Percentiles rank a stretch among this genome's conserved stretches.
phyloP scores from a whole-genome alignment of 768 basidiomycete genomes.

The Trametes cubensis region DNA sequence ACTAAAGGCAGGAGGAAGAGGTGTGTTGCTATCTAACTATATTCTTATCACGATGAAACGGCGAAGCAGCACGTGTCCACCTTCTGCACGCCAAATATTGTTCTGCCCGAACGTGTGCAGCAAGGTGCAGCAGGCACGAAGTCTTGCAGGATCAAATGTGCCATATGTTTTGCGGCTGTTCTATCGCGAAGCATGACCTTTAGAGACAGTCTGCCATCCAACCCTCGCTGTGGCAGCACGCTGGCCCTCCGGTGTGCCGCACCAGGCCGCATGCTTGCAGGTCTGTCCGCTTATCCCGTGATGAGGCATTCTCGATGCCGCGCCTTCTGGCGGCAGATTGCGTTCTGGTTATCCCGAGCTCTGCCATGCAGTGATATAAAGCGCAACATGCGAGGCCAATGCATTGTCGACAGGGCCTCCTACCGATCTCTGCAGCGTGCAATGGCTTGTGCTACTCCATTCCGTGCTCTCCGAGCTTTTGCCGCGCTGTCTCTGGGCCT shows the following conservation, averaged over 20 bases:
- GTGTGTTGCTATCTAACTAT: conserved; percentile 22
- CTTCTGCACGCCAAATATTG: conserved; percentile 10
- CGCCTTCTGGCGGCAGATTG: conserved; percentile 6
- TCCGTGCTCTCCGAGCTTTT: conserved; percentile 19
- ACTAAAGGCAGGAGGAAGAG: conserved; percentile 17
- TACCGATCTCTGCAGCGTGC: conserved; percentile 15
- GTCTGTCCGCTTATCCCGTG: conserved; percentile 15
- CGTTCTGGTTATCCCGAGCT: conserved; percentile 8
- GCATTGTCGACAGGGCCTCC: conserved; percentile 13
- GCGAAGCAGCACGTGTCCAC: conserved; percentile 7
- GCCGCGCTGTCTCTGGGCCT: conserved; percentile 22
- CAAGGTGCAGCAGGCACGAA: conserved; percentile 20
- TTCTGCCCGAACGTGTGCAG: conserved; percentile 13
- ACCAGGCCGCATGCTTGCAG: conserved; percentile 18
- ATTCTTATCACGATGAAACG: conserved; percentile 23
- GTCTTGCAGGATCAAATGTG: conserved; percentile 19
- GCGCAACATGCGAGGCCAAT: background rate
- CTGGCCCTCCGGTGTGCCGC: conserved; percentile 13
- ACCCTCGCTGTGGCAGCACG: conserved; percentile 6
- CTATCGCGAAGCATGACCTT: conserved; percentile 21
- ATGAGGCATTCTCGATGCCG: conserved; percentile 14
- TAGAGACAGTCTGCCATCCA: conserved; percentile 4
- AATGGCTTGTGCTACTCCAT: conserved; percentile 16
- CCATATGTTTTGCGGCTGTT: conserved; percentile 20
- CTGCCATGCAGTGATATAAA: conserved; percentile 15